phyloP scores from a whole-genome alignment of 768 basidiomycete species.

The Boletus coccyginus region DNA sequence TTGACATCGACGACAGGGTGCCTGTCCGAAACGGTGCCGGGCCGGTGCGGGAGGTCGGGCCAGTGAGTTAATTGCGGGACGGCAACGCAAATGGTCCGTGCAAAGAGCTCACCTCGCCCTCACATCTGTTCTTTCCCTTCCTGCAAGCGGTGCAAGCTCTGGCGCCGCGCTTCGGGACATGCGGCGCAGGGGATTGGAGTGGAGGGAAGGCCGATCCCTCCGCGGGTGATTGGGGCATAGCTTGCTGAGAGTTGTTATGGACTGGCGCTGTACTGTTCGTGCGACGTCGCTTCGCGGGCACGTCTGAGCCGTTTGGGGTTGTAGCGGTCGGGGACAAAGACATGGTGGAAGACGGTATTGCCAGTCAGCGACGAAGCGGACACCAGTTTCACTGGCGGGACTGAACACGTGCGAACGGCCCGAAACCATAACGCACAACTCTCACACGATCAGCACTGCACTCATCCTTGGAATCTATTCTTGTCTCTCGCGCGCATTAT shows the following conservation, averaged over 20 bases:
- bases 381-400: background rate
- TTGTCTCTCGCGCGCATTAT: too few species aligned
- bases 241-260: constrained; percentile 14
- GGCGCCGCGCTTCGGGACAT: constrained; percentile 88
- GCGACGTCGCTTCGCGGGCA: constrained; percentile 56
- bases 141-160: constrained; percentile 86
- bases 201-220: constrained; percentile 29
- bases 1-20: constrained; percentile 89
- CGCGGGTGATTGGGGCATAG: constrained; percentile 36
- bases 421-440: background rate
- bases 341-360: constrained; percentile 38
- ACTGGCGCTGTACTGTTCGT: constrained; percentile 33
- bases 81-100: constrained; percentile 34
- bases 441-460: background rate
- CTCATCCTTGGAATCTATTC: too few species aligned
- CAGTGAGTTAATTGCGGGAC: constrained; percentile 51
- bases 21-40: constrained; percentile 60
- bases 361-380: constrained; percentile 15
- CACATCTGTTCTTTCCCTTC: constrained; percentile 91
- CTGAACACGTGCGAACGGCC: constrained; percentile 13
- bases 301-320: constrained; percentile 53
- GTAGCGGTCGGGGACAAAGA: constrained; percentile 65
- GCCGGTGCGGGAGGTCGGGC: constrained; percentile 73
- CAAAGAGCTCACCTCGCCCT: constrained; percentile 70
- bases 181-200: constrained; percentile 45